A percentile compares a stretch with the other conserved stretches of the same genome.
These are phyloP conservation scores for Naganishia sp. DNA, from an alignment of 1,284 basidiomycete genomes.

Conservation along the genomic window DNA sequence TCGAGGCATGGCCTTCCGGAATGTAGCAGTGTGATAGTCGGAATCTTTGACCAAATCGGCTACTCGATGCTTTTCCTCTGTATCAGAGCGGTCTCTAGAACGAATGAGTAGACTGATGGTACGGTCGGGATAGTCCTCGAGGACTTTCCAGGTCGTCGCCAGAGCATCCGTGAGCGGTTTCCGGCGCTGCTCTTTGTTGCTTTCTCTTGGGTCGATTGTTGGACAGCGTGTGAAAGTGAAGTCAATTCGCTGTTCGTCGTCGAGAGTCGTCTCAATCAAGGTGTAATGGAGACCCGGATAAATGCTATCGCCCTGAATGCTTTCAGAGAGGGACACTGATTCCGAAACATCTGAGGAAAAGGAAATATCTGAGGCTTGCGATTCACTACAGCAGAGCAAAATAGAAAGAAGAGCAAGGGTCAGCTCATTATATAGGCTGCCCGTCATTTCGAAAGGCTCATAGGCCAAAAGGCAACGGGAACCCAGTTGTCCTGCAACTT, in stretches of 20 bases:
- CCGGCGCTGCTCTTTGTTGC: slow-evolving; percentile 2
- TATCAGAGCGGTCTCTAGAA: neutral
- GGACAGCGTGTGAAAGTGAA: slow-evolving; percentile 4
- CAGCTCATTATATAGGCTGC: too few relatives aligned
- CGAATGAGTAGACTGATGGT: neutral
- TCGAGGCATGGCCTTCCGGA: slow-evolving; percentile 8
- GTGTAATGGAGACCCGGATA: slow-evolving; percentile 16
- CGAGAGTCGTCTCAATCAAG: neutral
- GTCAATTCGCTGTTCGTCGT: neutral
- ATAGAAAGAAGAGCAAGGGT: too few relatives aligned
- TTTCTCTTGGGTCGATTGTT: neutral
- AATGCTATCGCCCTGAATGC: neutral
- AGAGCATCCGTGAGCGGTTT: neutral
- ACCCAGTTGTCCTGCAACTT: neutral
- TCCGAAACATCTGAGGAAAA: too few relatives aligned
- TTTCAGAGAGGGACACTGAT: neutral
- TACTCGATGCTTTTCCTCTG: neutral
- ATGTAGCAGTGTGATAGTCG: neutral
- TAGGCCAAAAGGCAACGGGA: too few relatives aligned
- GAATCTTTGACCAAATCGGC: slow-evolving; percentile 5
- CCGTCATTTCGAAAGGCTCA: too few relatives aligned
- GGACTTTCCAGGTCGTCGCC: neutral
- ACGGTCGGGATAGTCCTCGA: neutral
- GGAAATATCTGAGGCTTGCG: too few relatives aligned
- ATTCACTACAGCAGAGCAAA: too few relatives aligned